Evolutionary conservation across 495 filamentous ascomycete genomes (phyloP).

Genomic region (Collariella sp.): DNA sequence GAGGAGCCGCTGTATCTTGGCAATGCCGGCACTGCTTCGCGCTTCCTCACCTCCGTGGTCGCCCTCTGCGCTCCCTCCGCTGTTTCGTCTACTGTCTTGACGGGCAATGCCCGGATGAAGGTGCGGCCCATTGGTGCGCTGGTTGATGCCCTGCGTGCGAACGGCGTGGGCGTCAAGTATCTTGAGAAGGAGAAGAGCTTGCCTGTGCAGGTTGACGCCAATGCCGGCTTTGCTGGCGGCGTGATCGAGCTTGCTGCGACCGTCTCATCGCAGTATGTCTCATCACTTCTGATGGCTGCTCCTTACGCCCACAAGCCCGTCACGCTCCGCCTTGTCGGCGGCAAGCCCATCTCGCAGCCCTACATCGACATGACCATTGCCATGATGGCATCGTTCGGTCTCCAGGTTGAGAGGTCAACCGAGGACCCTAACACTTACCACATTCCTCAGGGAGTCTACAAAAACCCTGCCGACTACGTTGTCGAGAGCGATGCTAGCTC

Average conservation of each 20-base stretch:
- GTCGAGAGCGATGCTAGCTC: conserved; percentile 97
- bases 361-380: conserved; percentile 98
- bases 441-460: conserved; percentile 78
- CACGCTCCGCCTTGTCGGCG: conserved; percentile 79
- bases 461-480: conserved; percentile 77
- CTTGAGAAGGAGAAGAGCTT: conserved; percentile 71
- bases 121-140: conserved; percentile 85
- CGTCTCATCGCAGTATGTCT: conserved; percentile 95
- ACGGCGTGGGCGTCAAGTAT: conserved; percentile 77
- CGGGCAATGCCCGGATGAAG: conserved; percentile 95
- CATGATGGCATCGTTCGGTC: conserved; percentile 94
- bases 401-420: conserved; percentile 53
- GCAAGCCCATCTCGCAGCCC: conserved; percentile 90
- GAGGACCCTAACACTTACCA: conserved; percentile 83
- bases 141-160: conserved; percentile 81
- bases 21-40: conserved; percentile 91
- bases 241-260: conserved; percentile 87
- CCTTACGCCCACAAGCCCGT: conserved; percentile 93
- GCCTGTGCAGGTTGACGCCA: conserved; percentile 73
- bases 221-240: conserved; percentile 81
- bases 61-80: conserved; percentile 63
- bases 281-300: conserved; percentile 91
- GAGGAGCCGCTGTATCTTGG: conserved; percentile 77
- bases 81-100: conserved; percentile 65
- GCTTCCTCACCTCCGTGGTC: conserved; percentile 90